Evolutionary conservation across 169 alveolate genomes (phyloP), one percentile per base, ranked within the genome.

Genomic region (Cryptosporidium tyzzeri): DNA sequence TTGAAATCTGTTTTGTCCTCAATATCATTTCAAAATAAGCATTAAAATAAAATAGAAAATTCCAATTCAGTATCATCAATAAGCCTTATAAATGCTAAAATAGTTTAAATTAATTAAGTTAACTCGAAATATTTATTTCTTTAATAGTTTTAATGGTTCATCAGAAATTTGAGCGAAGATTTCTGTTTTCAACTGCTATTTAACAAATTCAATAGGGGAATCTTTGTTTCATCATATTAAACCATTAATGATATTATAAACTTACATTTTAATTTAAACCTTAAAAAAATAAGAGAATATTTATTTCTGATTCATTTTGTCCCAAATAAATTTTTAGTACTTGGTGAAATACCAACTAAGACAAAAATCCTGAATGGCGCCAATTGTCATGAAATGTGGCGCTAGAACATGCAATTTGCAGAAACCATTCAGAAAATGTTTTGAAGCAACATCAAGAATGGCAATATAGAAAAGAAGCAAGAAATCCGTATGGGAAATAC

Each of bases 181-280:
- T 73, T 44, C 51, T 50, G 68, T 71, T 73, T 73, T 73, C 86
- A 73, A 73, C 45, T 33, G 51, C 31, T 48, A 9, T 45, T 33
- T 26, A 44, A 73, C 70, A 59, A 26, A 33, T 73, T 73, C 86
- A 73, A 73, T 73, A 73, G 86, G 86, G 86, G 86, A 73, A 73
- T 73, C 86, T 73, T 73, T 73, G 41, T 73, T 50, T 73, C 86
- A 73, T 73, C 86, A 73, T 45, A 21, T 44, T 41, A 48, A 59
- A 70, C 67, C 67, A n/a, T 10, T 21, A n/a, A 4, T 26, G 1
- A n/a, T 2, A n/a, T 21, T n/a, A 18, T 23, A 55, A 55, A 55
- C 67, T 55, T 55, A 55, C 67, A 23, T 8, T 3, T n/a, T n/a
- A 3, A n/a, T n/a, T 26, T 21, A 26, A 53, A 55, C 9, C 31